Conservation (phyloP, 2,329 filamentous ascomycete genomes). For the Arthrobotrys megalospora region DNA sequence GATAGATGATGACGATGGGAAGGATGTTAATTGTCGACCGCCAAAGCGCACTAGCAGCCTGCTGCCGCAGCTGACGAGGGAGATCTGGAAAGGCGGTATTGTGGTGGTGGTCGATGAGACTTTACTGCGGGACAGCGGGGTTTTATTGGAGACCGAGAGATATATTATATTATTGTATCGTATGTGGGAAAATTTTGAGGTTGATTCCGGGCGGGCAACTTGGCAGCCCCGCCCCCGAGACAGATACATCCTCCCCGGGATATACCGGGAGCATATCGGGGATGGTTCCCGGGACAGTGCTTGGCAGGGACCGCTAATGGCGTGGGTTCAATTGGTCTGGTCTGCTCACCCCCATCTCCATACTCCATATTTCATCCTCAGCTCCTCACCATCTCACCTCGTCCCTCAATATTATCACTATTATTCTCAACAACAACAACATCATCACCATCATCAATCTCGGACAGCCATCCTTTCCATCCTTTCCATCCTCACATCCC, state of each 20-base stretch:
- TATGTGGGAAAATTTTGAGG: slow-evolving; percentile 40
- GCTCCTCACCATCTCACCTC: neutral
- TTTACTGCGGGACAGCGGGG: slow-evolving; percentile 26
- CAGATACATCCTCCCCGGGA: neutral
- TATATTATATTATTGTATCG: too few species aligned
- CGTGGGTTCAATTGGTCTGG: neutral
- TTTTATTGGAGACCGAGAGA: slow-evolving; percentile 10
- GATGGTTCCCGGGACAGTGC: neutral
- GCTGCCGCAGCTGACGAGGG: slow-evolving; percentile 69
- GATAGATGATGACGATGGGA: neutral
- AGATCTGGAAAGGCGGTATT: slow-evolving; percentile 61
- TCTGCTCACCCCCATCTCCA: neutral
- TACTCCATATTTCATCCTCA: neutral
- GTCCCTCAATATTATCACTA: too few species aligned
- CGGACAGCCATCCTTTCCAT: neutral
- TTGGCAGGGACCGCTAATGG: slow-evolving; percentile 11
- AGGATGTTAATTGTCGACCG: slow-evolving; percentile 62
- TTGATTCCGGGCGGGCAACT: slow-evolving; percentile 8
- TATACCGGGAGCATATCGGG: neutral
- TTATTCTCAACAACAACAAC: too few species aligned
- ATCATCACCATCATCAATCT: neutral
- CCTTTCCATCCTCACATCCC: neutral
- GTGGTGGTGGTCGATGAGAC: slow-evolving; percentile 52
- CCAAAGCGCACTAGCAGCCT: slow-evolving; percentile 65
- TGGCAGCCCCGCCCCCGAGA: slow-evolving; percentile 38